Base-by-base conservation (phyloP, 2,329 filamentous ascomycete genomes). In the Dactylonectria estremocensis region DNA sequence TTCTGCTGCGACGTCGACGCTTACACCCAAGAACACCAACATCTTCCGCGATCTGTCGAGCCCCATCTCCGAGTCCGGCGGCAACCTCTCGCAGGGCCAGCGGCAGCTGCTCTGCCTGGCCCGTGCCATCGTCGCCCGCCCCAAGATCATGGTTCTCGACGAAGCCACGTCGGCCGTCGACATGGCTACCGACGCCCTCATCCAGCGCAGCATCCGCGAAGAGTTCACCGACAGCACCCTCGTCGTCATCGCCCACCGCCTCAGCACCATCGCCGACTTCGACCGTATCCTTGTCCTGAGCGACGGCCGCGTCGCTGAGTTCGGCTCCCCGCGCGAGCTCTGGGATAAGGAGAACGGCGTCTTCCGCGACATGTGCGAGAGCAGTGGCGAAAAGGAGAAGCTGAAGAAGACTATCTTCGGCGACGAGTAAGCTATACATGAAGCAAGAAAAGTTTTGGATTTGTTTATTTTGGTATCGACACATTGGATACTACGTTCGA, bases 121-220 rank as follows among this genome's bases (percentile, higher is more conserved):
- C 1, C 90, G 90, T 57, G 92, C 90, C 57, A 93, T 94, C 72
- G 89, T 94, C 24, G 86, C 89, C 0, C 87, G 90, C 0, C 92
- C 93, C 3, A 92, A 92, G 76, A 90, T 95, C 73, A 92, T 95
- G 88, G 89, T 95, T 1, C 86, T 95, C 1, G 93, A 95, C 77
- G 93, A 95, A 81, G 93, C 93, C 0, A 95, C 93, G 0, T 91
- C 89, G 3, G 92, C 93, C 0, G 92, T 95, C 2, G 93, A 95
- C 78, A 93, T 94, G 90, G 84, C 87, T 46, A 95, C 93, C 0
- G 93, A 95, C 77, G 83, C 86, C 1, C 85, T 93, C 28, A 95
- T 95, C 74, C 92, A 95, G 81, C 87, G 90, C 6, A 90, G 86
- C 57, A 94, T 95, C 72, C 86, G 92, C 22, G 89, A 92, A 74